Conservation (phyloP, 2,329 filamentous ascomycete genomes). For the Nakataea oryzae region DNA sequence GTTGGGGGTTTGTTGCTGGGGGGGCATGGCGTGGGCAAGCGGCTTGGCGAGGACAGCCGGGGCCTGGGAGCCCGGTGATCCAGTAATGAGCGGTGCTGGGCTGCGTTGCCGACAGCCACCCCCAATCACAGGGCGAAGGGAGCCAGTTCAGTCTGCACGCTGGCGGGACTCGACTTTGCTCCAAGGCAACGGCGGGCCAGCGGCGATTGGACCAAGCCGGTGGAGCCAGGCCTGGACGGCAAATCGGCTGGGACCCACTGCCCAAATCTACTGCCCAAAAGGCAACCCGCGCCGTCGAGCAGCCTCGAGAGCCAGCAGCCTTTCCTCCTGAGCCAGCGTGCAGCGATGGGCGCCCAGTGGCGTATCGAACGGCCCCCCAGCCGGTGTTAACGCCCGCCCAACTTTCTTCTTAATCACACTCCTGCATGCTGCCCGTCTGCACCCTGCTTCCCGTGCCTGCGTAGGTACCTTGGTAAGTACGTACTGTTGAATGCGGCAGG, state of each 20-base stretch:
- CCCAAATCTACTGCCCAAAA: too few species aligned
- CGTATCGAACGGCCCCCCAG: too few species aligned
- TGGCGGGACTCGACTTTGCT: too few species aligned
- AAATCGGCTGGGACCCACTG: background rate
- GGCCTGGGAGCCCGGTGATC: background rate
- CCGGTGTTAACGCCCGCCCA: background rate
- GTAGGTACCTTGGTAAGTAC: too few species aligned
- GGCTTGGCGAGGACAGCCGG: background rate
- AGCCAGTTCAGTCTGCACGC: background rate
- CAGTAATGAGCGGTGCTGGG: background rate
- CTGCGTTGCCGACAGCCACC: background rate
- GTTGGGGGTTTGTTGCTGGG: background rate
- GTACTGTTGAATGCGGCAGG: background rate
- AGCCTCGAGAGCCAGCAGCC: too few species aligned
- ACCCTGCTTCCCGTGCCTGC: background rate
- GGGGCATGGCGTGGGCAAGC: background rate
- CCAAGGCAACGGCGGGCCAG: background rate
- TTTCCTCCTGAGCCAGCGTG: background rate
- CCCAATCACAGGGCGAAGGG: background rate
- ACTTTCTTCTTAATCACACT: background rate
- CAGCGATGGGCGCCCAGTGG: too few species aligned
- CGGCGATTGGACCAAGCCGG: background rate
- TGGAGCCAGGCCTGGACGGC: background rate
- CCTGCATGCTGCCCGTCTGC: background rate
- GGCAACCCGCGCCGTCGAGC: too few species aligned